These are phyloP conservation scores for Cytospora chrysosperma DNA, from an alignment of 2,329 filamentous ascomycete species.

Conservation along the genomic window DNA sequence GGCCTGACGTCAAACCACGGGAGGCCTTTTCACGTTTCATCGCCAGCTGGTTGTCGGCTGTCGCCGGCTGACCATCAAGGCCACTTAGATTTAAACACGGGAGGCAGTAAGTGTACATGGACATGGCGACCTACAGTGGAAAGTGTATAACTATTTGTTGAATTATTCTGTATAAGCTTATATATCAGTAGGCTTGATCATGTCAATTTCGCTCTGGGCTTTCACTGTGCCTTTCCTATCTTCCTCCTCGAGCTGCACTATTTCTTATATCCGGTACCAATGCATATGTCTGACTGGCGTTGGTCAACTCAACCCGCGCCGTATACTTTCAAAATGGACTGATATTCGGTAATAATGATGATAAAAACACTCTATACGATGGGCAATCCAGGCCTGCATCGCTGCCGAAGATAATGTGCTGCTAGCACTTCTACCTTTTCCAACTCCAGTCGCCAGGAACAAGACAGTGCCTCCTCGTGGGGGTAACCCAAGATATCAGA, in stretches of 20 bases:
- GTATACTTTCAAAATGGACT: background rate
- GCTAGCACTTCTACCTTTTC: background rate
- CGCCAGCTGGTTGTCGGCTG: background rate
- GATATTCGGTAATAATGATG: too few species aligned
- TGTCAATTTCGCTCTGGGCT: background rate
- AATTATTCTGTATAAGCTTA: background rate
- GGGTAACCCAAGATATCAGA: background rate
- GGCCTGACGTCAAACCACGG: background rate
- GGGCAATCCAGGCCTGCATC: conserved; percentile 3
- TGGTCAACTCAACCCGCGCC: background rate
- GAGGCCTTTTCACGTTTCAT: background rate
- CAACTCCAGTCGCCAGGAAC: background rate
- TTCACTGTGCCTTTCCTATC: too few species aligned
- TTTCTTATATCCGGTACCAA: background rate
- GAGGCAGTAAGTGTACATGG: background rate
- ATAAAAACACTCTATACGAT: background rate
- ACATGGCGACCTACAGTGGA: too few species aligned
- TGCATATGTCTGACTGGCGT: background rate
- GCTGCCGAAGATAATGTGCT: background rate
- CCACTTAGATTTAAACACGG: background rate
- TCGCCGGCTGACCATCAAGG: background rate
- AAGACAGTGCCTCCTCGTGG: background rate
- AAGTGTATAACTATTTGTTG: background rate
- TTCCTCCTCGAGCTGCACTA: too few species aligned
- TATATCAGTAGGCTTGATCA: background rate